Conservation (phyloP, 2,329 filamentous ascomycete species). For the Cadophora gregata region DNA sequence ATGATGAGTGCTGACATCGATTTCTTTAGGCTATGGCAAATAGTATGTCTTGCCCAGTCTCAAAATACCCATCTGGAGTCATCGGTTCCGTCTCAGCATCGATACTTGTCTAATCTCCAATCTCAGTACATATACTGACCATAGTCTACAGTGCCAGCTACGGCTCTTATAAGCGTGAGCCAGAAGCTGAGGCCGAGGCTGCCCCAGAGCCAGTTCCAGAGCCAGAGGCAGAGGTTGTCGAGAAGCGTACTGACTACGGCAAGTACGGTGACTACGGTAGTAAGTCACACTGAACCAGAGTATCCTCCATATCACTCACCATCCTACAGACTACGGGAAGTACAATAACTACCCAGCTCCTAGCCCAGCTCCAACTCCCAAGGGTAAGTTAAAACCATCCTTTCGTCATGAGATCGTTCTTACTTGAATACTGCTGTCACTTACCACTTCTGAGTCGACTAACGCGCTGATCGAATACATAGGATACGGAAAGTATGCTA, state of each 20-base stretch:
- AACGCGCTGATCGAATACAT: not conserved
- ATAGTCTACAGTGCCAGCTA: constrained; percentile 18
- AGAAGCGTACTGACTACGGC: constrained; percentile 25
- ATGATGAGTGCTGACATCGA: not conserved
- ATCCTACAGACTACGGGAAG: not conserved
- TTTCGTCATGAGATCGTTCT: not conserved
- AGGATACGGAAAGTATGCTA: constrained; percentile 17
- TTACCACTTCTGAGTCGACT: not conserved
- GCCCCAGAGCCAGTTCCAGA: constrained; percentile 16
- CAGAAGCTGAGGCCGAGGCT: constrained; percentile 13
- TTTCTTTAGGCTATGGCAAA: not conserved
- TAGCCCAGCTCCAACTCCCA: constrained; percentile 8
- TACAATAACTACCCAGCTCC: constrained; percentile 23
- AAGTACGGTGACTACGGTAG: constrained; percentile 27
- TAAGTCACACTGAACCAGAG: not conserved
- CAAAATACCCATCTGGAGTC: not conserved
- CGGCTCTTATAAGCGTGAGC: constrained; percentile 20
- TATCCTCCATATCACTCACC: not conserved
- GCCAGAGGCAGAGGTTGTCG: constrained; percentile 13
- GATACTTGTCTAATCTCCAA: not conserved
- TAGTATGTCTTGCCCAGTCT: not conserved
- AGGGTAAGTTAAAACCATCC: not conserved
- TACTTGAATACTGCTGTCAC: not conserved
- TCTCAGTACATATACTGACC: not conserved
- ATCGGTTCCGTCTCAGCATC: not conserved